Conservation (phyloP, 2,329 filamentous ascomycete species). For the Claviceps cyperi region DNA sequence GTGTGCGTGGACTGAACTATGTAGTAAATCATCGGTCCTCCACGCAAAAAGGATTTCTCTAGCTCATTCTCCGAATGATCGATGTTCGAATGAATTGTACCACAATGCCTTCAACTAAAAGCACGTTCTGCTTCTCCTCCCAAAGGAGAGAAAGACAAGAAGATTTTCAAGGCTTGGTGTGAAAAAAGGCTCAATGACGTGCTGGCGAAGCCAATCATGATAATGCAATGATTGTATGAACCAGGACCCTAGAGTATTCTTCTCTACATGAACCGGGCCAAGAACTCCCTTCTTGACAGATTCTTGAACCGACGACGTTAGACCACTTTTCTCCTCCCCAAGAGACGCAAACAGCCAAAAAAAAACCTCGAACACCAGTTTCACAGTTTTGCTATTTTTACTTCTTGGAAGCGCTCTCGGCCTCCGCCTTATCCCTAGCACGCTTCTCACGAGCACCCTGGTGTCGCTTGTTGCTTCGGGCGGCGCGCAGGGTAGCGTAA, state of each 20-base stretch:
- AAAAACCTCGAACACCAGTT: slow-evolving; percentile 28
- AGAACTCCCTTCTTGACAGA: slow-evolving; percentile 18
- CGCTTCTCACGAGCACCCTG: slow-evolving; percentile 86
- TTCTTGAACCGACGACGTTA: slow-evolving; percentile 24
- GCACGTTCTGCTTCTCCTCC: too few species aligned
- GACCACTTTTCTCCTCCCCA: slow-evolving; percentile 14
- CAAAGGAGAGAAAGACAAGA: too few species aligned
- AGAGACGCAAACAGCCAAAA: slow-evolving; percentile 24
- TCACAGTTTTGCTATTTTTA: slow-evolving; percentile 33
- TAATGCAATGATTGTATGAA: slow-evolving; percentile 26
- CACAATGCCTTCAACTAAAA: too few species aligned
- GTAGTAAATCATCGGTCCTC: too few species aligned
- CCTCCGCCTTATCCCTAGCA: slow-evolving; percentile 73
- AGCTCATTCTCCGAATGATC: too few species aligned
- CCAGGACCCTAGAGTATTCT: slow-evolving; percentile 26
- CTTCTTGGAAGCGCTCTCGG: slow-evolving; percentile 69
- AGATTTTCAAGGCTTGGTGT: too few species aligned
- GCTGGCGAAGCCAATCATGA: slow-evolving; percentile 20
- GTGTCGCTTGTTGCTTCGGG: slow-evolving; percentile 70
- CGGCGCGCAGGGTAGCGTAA: slow-evolving; percentile 71
- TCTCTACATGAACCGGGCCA: slow-evolving; percentile 20
- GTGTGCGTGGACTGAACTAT: too few species aligned
- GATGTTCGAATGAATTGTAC: too few species aligned
- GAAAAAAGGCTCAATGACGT: background rate
- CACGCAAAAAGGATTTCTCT: too few species aligned